These are phyloP conservation scores for Xylaria polymorpha DNA, from an alignment of 2,329 filamentous ascomycete species.

Conservation along the genomic window DNA sequence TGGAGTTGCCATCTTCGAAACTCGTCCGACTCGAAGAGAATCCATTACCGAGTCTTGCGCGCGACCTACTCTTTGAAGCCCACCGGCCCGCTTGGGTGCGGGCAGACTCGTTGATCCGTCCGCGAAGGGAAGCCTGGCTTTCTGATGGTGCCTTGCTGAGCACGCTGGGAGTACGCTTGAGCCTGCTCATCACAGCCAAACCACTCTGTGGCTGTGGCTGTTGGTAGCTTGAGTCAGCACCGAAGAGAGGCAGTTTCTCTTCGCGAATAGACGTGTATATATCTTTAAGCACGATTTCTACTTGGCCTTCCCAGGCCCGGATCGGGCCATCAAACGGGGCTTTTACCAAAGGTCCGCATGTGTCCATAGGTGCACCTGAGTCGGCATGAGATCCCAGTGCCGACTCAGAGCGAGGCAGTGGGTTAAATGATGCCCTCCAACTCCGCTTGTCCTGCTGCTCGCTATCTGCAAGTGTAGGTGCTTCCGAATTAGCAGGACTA, in stretches of 20 bases:
- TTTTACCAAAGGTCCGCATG: conserved; percentile 82
- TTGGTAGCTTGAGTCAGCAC: conserved; percentile 66
- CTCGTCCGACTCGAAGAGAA: conserved; percentile 93
- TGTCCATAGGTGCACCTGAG: conserved; percentile 56
- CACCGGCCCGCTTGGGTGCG: conserved; percentile 73
- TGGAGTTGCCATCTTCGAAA: conserved; percentile 87
- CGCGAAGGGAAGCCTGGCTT: conserved; percentile 73
- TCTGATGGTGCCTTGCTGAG: conserved; percentile 95
- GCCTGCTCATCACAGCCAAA: conserved; percentile 78
- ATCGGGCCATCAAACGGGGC: conserved; percentile 78
- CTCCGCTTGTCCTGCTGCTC: conserved; percentile 46
- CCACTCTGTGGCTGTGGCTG: conserved; percentile 65
- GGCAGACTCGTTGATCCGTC: conserved; percentile 72
- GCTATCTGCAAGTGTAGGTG: conserved; percentile 35
- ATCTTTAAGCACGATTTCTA: conserved; percentile 90
- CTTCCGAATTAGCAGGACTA: conserved; percentile 46
- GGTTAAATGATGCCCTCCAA: conserved; percentile 60
- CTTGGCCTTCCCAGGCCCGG: conserved; percentile 86
- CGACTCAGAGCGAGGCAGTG: conserved; percentile 60
- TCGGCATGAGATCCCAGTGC: conserved; percentile 54
- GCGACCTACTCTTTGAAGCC: conserved; percentile 86
- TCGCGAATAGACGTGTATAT: conserved; percentile 92
- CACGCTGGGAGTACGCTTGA: conserved; percentile 89
- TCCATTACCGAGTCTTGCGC: conserved; percentile 81
- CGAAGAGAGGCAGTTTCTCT: conserved; percentile 86